Evolutionary conservation across 2,329 filamentous ascomycete species (phyloP), one percentile per base, ranked within the genome.

Genomic region (Fusarium sp.): DNA sequence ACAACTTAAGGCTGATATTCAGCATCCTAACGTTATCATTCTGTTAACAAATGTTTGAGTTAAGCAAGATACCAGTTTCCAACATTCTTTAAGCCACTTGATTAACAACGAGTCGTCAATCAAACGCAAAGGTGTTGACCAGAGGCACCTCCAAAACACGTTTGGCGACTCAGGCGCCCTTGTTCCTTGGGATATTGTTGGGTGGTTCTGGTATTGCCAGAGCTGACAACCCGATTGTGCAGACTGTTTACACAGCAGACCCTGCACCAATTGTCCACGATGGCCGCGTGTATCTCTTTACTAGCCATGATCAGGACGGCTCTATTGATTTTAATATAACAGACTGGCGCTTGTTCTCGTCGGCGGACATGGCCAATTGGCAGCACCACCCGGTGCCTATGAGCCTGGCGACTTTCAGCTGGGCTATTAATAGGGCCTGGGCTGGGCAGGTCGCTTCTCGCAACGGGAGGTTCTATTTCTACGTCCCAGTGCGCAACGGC

Each of bases 261-360:
- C 79, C 79, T 26, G 80, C 78, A 6, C 80, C 79, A 3, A 57
- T 81, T n/a, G 77, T 80, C 8, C 73, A 79, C 49, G 76, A 77
- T 47, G 67, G 77, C 44, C 79, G 75, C 2, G 68, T 81, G 2
- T 80, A 81, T 48, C 79, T 81, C 21, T 65, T 81, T 21, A 69
- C 78, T 1, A 78, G 79, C 15, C 75, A 77, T 11, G 79, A 80
- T 33, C 74, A 76, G 18, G 79, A 78, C 1, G 72, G 70, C 1
- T 70, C 69, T 9, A 81, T 79, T 33, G 59, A 69, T 29, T 81
- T 80, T 50, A 65, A 74, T 57, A 81, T 81, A 72, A 77, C 77
- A 42, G 74, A 80, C 47, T 81, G 79, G 79, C 72, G 79, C 39
- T 65, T 81, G 18, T 77, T 79, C n/a, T 73, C 73, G 18, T 72